A percentile compares a stretch with the other conserved stretches of the same genome.
phyloP scores from a whole-genome alignment of 805 yeast genomes.

The Clavispora carvajalis region DNA sequence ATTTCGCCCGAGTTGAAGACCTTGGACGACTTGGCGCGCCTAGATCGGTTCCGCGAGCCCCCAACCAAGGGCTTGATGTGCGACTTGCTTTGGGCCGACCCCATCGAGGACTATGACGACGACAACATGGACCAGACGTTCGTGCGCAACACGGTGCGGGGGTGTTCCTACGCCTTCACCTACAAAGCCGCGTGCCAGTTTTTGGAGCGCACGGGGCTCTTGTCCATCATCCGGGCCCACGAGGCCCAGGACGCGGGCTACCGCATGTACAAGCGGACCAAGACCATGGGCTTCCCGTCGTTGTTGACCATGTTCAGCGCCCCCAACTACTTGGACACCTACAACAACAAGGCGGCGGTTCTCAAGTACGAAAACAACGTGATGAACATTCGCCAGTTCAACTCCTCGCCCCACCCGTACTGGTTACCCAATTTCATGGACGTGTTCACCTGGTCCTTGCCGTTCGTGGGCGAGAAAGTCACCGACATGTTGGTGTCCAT shows the following conservation, averaged over 20 bases:
- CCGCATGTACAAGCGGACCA: constrained; percentile 84
- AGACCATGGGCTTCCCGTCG: constrained; percentile 82
- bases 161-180: constrained; percentile 88
- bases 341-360: constrained; percentile 93
- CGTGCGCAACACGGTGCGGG: constrained; percentile 70
- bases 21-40: constrained; percentile 58
- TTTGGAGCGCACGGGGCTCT: constrained; percentile 67
- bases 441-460: constrained; percentile 94
- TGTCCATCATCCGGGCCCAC: constrained; percentile 90
- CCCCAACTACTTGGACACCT: constrained; percentile 88
- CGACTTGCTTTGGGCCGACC: constrained; percentile 95
- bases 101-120: constrained; percentile 79
- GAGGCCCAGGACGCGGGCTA: constrained; percentile 98
- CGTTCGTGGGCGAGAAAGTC: constrained; percentile 94
- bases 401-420: constrained; percentile 90
- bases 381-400: constrained; percentile 93
- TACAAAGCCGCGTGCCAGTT: constrained; percentile 79
- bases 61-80: constrained; percentile 93
- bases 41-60: constrained; percentile 85
- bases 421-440: constrained; percentile 97
- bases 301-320: constrained; percentile 90
- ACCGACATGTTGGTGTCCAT: constrained; percentile 90
- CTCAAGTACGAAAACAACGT: constrained; percentile 86
- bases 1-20: constrained; percentile 77
- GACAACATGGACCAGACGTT: constrained; percentile 42